A percentile compares a stretch with the other conserved stretches of the same genome.
Evolutionary conservation across 768 basidiomycete species (phyloP).

Genomic region (Strobilomyces dryophilus): DNA sequence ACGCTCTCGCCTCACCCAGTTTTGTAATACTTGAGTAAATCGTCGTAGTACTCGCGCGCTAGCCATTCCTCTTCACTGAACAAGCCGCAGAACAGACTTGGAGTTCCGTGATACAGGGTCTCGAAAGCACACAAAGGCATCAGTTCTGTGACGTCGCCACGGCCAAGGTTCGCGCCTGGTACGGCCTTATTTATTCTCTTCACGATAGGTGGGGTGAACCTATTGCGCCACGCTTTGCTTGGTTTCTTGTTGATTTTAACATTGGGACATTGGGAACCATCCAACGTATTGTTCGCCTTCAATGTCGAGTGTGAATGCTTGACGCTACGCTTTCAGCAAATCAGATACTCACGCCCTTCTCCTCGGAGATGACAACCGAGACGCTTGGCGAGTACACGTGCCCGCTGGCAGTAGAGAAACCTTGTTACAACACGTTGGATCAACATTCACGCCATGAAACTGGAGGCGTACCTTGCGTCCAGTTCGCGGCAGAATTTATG

Average conservation of each 20-base stretch:
- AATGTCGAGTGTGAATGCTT: not conserved
- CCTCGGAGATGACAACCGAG: constrained; percentile 49
- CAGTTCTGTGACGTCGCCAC: constrained; percentile 52
- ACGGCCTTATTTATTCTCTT: constrained; percentile 56
- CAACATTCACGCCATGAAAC: not conserved
- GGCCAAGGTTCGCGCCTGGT: constrained; percentile 56
- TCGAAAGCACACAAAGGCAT: constrained; percentile 81
- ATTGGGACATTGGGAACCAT: constrained; percentile 61
- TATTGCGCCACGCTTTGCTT: constrained; percentile 49
- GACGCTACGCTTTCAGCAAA: not conserved
- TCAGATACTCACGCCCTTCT: constrained; percentile 38
- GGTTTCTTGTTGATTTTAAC: constrained; percentile 42
- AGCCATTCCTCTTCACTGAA: constrained; percentile 63
- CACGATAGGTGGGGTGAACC: constrained; percentile 53
- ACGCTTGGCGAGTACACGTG: constrained; percentile 43
- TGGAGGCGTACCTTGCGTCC: constrained; percentile 50
- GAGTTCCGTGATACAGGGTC: constrained; percentile 46
- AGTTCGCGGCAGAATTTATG: constrained; percentile 63
- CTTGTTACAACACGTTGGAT: constrained; percentile 32
- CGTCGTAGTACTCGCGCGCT: constrained; percentile 64
- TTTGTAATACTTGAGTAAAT: constrained; percentile 75
- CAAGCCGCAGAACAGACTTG: constrained; percentile 70
- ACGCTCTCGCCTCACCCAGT: constrained; percentile 50
- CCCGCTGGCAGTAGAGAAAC: constrained; percentile 54
- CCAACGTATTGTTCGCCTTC: constrained; percentile 63